phyloP scores from a whole-genome alignment of 257 asterid genomes.

The Capsicum chinense region DNA sequence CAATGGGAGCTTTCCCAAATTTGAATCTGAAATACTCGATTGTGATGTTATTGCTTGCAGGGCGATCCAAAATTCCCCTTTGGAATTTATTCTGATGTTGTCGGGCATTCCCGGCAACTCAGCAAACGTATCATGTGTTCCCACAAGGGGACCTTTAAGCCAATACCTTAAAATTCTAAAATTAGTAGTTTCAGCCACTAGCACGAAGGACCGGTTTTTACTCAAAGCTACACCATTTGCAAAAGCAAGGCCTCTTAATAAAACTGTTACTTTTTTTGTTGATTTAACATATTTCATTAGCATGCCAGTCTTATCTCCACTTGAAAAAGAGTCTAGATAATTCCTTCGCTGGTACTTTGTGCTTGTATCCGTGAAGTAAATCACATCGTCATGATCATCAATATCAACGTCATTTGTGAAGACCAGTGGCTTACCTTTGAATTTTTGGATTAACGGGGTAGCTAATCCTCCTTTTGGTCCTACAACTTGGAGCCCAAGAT shows the following conservation, averaged over 20 bases:
- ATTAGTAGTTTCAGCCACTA: constrained; percentile 37
- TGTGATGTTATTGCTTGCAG: constrained; percentile 50
- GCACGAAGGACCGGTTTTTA: background rate
- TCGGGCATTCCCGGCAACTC: constrained; percentile 64
- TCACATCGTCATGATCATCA: constrained; percentile 51
- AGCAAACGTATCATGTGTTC: constrained; percentile 47
- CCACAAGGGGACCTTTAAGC: constrained; percentile 57
- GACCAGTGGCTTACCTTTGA: constrained; percentile 51
- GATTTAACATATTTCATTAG: constrained; percentile 28
- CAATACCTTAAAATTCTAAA: constrained; percentile 46
- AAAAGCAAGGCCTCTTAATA: background rate
- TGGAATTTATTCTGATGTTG: constrained; percentile 62
- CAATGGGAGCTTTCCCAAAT: too few relatives aligned
- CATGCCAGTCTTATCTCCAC: constrained; percentile 31
- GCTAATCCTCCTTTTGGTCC: constrained; percentile 70
- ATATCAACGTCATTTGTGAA: constrained; percentile 75
- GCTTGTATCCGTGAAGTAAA: constrained; percentile 74
- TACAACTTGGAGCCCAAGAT: constrained; percentile 66
- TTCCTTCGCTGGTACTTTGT: constrained; percentile 58
- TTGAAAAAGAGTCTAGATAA: constrained; percentile 47
- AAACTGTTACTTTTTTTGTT: background rate
- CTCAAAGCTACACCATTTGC: constrained; percentile 26
- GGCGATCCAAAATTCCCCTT: constrained; percentile 73
- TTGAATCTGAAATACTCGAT: constrained; percentile 29
- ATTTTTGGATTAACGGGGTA: constrained; percentile 48